Base-by-base conservation (phyloP, 2,329 filamentous ascomycete species). In the Gremmenia infestans region DNA sequence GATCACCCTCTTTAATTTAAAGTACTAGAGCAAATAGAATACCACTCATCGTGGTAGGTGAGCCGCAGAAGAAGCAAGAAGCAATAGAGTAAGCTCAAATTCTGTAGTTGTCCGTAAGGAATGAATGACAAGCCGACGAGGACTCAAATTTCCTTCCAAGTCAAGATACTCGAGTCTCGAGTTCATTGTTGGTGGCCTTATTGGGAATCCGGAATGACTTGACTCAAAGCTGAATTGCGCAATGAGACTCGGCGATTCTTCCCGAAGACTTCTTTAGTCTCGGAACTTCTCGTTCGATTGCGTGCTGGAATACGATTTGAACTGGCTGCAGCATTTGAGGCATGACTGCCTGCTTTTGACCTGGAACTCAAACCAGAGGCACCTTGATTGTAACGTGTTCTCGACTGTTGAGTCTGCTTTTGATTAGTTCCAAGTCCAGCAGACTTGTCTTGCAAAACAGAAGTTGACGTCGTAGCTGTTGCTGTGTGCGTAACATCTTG, bases 201-300 rank as follows among this genome's bases (percentile, higher is more conserved):
- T 28, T 51, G 49, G 9, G 49, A 51, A 28, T 51, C 49, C 17
- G 36, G 36, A 32, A 51, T 51, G 49, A 51, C 22, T 4, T 23
- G 49, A 28, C 25, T 35, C 14, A 23, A 17, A 3, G 19, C 36
- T n/a, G 9, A 14, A 32, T 25, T 22, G 6, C 39, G 39, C 22
- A 51, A 11, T n/a, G 49, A 51, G 9, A 51, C 17, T 32, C 49
- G 49, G 22, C n/a, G 42, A 28, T 28, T 7, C 35, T 23, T 17
- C 23, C 14, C n/a, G 36, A 36, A 17, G 42, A 12, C 36, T 15
- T 40, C n/a, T 23, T 51, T 17, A 23, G 36, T 19, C 14, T 17
- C 37, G 14, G 23, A 28, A 22, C 5, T 39, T 42, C 39, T n/a
- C 37, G 17, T 51, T 23, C 45, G 17, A 9, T 48, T 48, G 4